These are phyloP conservation scores for Petunia hybrid DNA, from an alignment of 305 asterid species.

Conservation along the genomic window DNA sequence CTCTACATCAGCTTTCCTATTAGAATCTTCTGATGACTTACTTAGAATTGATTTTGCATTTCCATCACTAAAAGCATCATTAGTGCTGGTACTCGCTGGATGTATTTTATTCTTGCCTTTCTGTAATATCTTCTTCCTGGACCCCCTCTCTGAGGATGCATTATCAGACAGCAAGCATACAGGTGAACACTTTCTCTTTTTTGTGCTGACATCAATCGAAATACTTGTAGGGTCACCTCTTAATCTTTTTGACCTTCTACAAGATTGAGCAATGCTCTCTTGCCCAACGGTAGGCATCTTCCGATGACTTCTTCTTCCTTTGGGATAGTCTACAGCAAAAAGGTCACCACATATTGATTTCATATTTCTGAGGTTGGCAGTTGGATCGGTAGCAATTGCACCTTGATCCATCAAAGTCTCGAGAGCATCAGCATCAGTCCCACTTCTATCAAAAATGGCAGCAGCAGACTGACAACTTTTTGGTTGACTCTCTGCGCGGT, in stretches of 20 bases:
- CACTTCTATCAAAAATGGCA: constrained; percentile 42
- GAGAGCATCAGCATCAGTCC: constrained; percentile 35
- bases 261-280: constrained; percentile 38
- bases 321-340: constrained; percentile 42
- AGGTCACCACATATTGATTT: constrained; percentile 38
- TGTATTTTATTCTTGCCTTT: constrained; percentile 14
- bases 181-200: constrained; percentile 31
- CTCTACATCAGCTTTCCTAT: constrained; percentile 42
- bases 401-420: constrained; percentile 29
- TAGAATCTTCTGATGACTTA: constrained; percentile 38
- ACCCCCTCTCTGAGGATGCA: constrained; percentile 30
- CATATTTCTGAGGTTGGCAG: constrained; percentile 46
- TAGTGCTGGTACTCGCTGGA: constrained; percentile 37
- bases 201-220: constrained; percentile 30
- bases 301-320: constrained; percentile 45
- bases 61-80: constrained; percentile 37
- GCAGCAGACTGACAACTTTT: constrained; percentile 42
- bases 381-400: constrained; percentile 38
- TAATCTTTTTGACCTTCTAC: constrained; percentile 51
- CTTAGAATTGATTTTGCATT: constrained; percentile 32
- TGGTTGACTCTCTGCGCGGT: constrained; percentile 38
- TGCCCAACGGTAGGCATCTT: constrained; percentile 38
- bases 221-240: constrained; percentile 35
- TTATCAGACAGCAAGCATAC: constrained; percentile 6
- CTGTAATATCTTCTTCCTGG: constrained; percentile 17